These are phyloP conservation scores for Quercus variabilis DNA, from an alignment of 306 rosid species.

Conservation along the genomic window DNA sequence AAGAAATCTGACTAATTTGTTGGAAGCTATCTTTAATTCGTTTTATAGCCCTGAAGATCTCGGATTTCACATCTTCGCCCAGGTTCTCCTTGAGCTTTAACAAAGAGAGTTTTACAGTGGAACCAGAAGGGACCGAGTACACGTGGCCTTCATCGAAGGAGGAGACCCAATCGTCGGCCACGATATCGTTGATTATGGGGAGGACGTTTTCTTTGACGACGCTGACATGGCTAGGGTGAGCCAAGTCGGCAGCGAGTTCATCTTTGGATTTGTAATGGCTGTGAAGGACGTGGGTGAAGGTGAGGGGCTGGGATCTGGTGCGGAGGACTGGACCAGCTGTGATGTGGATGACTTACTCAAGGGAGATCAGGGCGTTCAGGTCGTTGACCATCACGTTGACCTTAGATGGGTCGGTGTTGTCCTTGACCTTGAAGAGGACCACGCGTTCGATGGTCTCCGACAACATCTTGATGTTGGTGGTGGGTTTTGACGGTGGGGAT, in stretches of 20 bases:
- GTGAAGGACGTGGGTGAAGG: slow-evolving; percentile 86
- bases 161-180: slow-evolving; percentile 90
- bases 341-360: slow-evolving; percentile 60
- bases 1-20: slow-evolving; percentile 45
- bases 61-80: slow-evolving; percentile 23
- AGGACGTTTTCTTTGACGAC: slow-evolving; percentile 64
- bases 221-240: slow-evolving; percentile 58
- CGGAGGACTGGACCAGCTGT: slow-evolving; percentile 63
- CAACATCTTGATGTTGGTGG: slow-evolving; percentile 32
- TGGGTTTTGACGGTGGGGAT: neutral
- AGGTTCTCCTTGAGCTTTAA: slow-evolving; percentile 66
- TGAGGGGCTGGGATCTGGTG: slow-evolving; percentile 51
- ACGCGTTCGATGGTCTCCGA: slow-evolving; percentile 55
- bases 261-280: slow-evolving; percentile 70
- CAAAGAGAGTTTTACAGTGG: slow-evolving; percentile 56
- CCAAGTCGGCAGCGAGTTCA: slow-evolving; percentile 50
- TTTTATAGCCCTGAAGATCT: slow-evolving; percentile 53
- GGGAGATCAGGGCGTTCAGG: slow-evolving; percentile 49
- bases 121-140: slow-evolving; percentile 35
- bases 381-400: slow-evolving; percentile 51
- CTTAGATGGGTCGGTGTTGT: slow-evolving; percentile 58
- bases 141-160: slow-evolving; percentile 21
- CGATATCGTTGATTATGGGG: slow-evolving; percentile 72
- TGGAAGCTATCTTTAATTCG: slow-evolving; percentile 48
- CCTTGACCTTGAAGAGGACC: slow-evolving; percentile 83